A percentile compares a stretch with the other conserved stretches of the same genome.
These are phyloP conservation scores for Aspergillus sp. DNA, from an alignment of 2,329 filamentous ascomycete genomes.

Conservation along the genomic window DNA sequence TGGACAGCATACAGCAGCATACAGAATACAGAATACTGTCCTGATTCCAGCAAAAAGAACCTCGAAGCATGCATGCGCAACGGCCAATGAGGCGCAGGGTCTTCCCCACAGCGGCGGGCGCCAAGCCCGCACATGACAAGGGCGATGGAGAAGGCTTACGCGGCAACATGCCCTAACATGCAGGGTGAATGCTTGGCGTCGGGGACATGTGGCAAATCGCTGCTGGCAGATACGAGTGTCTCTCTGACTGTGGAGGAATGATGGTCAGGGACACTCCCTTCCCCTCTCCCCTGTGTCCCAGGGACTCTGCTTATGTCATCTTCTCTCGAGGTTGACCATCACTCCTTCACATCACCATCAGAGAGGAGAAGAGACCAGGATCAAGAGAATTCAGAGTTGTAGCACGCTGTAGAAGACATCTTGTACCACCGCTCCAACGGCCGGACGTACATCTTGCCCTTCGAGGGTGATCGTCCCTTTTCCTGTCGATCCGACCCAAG, in stretches of 20 bases:
- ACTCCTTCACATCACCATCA: background rate
- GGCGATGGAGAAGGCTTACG: conserved; percentile 24
- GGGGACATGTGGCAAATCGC: conserved; percentile 11
- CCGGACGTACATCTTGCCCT: background rate
- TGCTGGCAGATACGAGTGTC: background rate
- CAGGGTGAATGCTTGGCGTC: conserved; percentile 17
- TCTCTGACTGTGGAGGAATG: background rate
- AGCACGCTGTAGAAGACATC: too few species aligned
- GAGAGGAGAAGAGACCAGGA: background rate
- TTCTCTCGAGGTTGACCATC: background rate
- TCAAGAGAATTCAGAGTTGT: background rate
- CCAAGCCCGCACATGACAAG: conserved; percentile 24
- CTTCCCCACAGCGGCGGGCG: conserved; percentile 15
- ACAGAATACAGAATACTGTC: too few species aligned
- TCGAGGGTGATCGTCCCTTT: background rate
- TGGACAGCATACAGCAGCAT: too few species aligned
- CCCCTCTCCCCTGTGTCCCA: background rate
- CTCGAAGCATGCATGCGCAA: background rate
- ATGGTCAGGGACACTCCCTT: background rate
- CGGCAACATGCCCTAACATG: conserved; percentile 16
- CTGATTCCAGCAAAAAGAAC: background rate
- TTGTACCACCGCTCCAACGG: background rate
- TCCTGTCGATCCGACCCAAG: background rate
- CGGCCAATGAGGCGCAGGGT: background rate
- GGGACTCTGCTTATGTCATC: background rate